Base-by-base conservation (phyloP, 202 grass and related monocot genomes). In the Dendrocalamus latiflorus region DNA sequence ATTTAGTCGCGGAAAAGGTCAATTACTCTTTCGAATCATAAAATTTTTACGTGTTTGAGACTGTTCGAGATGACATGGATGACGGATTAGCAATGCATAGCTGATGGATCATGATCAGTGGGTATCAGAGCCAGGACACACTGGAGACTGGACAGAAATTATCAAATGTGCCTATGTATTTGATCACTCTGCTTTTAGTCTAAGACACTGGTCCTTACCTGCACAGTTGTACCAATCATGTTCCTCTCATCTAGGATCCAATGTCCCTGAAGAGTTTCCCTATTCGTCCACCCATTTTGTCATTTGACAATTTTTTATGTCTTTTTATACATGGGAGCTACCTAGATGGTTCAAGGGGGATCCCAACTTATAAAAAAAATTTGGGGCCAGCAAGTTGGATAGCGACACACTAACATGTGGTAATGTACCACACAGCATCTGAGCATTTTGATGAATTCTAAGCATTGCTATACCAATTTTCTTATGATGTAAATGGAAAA, bases 301-400 rank as follows among this genome's bases (percentile, higher is more conserved):
- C 50, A 77, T 47, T 51, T 33, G 22, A 20, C 51, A 28, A 21
- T n/a, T 21, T 49, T 24, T 68, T 2, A 11, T 84, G 42, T 70
- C 50, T 38, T 78, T 4, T 51, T 66, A 17, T 60, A 16, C 62
- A 65, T 74, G 38, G 26, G 45, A 68, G 74, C 48, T 24, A 60
- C 39, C 75, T 57, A 39, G 75, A 80, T 80, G 81, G 75, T 34
- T 22, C 86, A 88, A 71, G n/a, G 39, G 56, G n/a, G n/a, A 13
- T 37, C 9, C 33, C 62, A 69, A 63, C 63, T 3, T 76, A 55
- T 47, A 45, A 30, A 78, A 71, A 72, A 63, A 28, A 28, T 9
- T n/a, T 71, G 58, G 65, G 79, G 14, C 57, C 20, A 63, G 57
- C 79, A 79, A 69, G 63, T 43, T 82, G 70, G 64, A 69, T 25